Conservation (phyloP, 495 filamentous ascomycete genomes). For the Penicillium psychrofluorescens region DNA sequence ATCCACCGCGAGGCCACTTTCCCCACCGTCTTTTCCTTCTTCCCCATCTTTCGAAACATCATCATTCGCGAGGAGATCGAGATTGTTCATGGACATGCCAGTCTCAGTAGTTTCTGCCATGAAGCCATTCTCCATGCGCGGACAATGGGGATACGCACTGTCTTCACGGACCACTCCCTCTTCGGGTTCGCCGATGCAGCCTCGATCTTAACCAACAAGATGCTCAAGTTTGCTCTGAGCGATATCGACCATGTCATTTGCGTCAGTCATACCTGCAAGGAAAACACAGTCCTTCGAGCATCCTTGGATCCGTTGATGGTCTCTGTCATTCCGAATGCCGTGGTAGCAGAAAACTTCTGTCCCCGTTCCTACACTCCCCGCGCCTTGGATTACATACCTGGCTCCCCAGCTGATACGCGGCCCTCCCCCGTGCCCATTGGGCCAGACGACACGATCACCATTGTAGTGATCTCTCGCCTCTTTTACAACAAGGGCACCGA, state of each 20-base stretch:
- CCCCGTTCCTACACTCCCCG: constrained; percentile 46
- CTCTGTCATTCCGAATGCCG: constrained; percentile 93
- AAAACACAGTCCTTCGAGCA: constrained; percentile 93
- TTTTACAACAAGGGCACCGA: constrained; percentile 99
- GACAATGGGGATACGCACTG: constrained; percentile 92
- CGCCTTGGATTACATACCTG: constrained; percentile 21
- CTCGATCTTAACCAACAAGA: constrained; percentile 92
- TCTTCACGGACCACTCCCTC: constrained; percentile 96
- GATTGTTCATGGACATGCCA: constrained; percentile 94
- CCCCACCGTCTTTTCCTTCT: constrained; percentile 97
- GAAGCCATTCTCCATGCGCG: constrained; percentile 92
- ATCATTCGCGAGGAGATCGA: constrained; percentile 88
- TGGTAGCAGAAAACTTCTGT: constrained; percentile 92
- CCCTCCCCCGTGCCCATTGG: constrained; percentile 52
- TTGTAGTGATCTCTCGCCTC: constrained; percentile 92
- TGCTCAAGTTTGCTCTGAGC: constrained; percentile 91
- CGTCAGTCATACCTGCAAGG: constrained; percentile 97
- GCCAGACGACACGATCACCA: constrained; percentile 82
- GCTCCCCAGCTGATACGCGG: constrained; percentile 29
- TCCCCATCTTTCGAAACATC: constrained; percentile 94
- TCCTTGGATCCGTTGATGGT: constrained; percentile 95
- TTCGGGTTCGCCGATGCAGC: constrained; percentile 96
- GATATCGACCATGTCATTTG: constrained; percentile 98
- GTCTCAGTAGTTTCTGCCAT: constrained; percentile 83
- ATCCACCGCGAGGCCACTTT: constrained; percentile 94